Percentiles rank a stretch among this genome's conserved stretches.
Evolutionary conservation across 306 rosid species (phyloP).

Genomic region (Vigna mungo): DNA sequence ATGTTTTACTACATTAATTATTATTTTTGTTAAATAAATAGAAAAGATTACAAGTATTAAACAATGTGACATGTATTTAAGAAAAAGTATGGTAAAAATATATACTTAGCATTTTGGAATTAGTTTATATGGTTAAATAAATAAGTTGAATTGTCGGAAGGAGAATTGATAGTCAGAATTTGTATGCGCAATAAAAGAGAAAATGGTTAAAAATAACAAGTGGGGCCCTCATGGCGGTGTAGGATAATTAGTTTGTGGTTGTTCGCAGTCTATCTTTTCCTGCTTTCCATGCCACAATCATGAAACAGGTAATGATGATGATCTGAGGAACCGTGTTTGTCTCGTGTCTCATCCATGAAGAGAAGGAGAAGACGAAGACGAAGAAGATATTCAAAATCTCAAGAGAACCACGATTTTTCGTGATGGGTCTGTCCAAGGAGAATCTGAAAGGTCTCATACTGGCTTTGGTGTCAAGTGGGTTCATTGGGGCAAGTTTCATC

Average conservation of each 20-base stretch:
- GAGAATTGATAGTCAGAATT: background rate
- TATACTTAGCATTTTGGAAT: background rate
- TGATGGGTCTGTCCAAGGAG: constrained; percentile 62
- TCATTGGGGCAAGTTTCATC: constrained; percentile 89
- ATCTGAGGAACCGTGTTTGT: constrained; percentile 49
- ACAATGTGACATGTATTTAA: too few species aligned
- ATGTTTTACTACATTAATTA: background rate
- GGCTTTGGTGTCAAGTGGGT: constrained; percentile 79
- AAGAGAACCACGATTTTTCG: constrained; percentile 40
- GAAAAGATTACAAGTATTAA: background rate
- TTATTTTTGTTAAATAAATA: background rate
- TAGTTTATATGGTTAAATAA: background rate
- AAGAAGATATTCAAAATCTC: constrained; percentile 30
- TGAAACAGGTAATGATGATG: constrained; percentile 44
- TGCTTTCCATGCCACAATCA: constrained; percentile 32
- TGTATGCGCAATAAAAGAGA: background rate
- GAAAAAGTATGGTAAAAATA: background rate
- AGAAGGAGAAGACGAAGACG: constrained; percentile 37
- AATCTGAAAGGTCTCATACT: constrained; percentile 71
- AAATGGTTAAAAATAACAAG: background rate
- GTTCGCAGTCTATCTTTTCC: constrained; percentile 40
- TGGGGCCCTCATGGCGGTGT: constrained; percentile 29
- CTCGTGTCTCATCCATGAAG: constrained; percentile 60
- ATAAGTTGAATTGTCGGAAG: background rate
- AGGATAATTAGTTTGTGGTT: constrained; percentile 8